These are phyloP conservation scores for Pueraria montana DNA, from an alignment of 306 rosid genomes.

Conservation along the genomic window DNA sequence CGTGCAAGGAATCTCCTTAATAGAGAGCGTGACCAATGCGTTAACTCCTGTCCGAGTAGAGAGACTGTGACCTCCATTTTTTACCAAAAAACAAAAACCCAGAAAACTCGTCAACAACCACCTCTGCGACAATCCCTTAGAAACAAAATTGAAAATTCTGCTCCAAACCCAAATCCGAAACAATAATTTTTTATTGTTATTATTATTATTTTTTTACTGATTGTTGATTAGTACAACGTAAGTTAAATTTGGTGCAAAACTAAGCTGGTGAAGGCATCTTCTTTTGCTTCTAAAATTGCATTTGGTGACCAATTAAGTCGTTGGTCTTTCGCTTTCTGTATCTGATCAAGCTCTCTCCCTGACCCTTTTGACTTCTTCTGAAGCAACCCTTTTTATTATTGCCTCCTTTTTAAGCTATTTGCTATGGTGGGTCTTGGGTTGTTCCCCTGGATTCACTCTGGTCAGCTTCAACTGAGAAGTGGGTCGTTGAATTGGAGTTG, in stretches of 20 bases:
- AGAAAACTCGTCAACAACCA: constrained; percentile 47
- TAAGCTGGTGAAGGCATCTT: constrained; percentile 36
- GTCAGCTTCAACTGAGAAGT: constrained; percentile 50
- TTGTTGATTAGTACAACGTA: constrained; percentile 33
- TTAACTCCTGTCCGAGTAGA: background rate
- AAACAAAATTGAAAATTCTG: background rate
- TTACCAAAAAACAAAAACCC: constrained; percentile 26
- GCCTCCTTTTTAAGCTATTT: constrained; percentile 55
- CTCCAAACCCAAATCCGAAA: constrained; percentile 11
- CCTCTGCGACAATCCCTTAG: constrained; percentile 19
- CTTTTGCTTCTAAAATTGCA: constrained; percentile 55
- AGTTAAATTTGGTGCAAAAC: constrained; percentile 44
- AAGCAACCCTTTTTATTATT: constrained; percentile 66
- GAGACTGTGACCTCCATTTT: constrained; percentile 27
- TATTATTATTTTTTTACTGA: background rate
- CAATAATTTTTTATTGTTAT: background rate
- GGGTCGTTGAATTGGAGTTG: constrained; percentile 60
- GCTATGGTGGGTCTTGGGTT: constrained; percentile 54
- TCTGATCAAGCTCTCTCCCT: constrained; percentile 58
- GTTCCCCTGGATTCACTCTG: constrained; percentile 46
- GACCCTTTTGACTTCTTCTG: constrained; percentile 62
- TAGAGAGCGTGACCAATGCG: constrained; percentile 37
- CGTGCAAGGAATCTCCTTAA: background rate
- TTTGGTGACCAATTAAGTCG: constrained; percentile 73
- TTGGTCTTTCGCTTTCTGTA: constrained; percentile 77